Evolutionary conservation across 2,329 filamentous ascomycete species (phyloP), one percentile per base, ranked within the genome.

Genomic region (Gaeumannomyces sp.): DNA sequence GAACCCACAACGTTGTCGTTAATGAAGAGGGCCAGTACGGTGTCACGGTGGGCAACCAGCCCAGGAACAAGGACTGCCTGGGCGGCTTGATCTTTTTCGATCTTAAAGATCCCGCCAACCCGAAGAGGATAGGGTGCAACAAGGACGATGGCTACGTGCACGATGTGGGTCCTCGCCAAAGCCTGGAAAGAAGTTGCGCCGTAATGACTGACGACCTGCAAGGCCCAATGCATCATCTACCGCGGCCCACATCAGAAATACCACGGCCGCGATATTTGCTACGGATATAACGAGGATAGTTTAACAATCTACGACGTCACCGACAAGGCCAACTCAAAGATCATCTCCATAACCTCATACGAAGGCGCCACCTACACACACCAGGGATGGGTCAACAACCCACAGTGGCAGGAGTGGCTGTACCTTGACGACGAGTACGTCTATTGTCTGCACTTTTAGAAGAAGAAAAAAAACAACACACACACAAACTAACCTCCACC

Each of bases 71-170:
- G 13, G 53, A 27, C 25, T 63, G 62, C 62, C 16, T 19, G 31
- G 29, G 62, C 33, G 62, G 62, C 29, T 76, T 87, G 62, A 85
- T 85, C 74, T 85, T 85, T 76, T 82, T 87, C 68, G 82, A 87
- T 71, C 76, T 87, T 33, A 77, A 77, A 4, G 79, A 86, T 67
- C 78, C 83, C 19, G 73, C 79, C 8, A 85, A 84, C 65, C 81
- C 84, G 4, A 80, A 76, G 19, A 80, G 76, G 27, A 80, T 82
- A 10, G 85, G 84, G 59, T 87, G 83, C 69, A 81, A 81, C 10
- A 76, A 78, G 27, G 70, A 78, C n/a, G 84, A 86, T 70, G 84
- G 84, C 56, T 87, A 87, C 71, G 83, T 86, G 19, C 84, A 87
- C 72, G 84, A 87, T 68, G n/a, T n/a, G n/a, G 16, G 27, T 59